Conservation (phyloP, 441 rosid genomes). For the Populus hybrid region DNA sequence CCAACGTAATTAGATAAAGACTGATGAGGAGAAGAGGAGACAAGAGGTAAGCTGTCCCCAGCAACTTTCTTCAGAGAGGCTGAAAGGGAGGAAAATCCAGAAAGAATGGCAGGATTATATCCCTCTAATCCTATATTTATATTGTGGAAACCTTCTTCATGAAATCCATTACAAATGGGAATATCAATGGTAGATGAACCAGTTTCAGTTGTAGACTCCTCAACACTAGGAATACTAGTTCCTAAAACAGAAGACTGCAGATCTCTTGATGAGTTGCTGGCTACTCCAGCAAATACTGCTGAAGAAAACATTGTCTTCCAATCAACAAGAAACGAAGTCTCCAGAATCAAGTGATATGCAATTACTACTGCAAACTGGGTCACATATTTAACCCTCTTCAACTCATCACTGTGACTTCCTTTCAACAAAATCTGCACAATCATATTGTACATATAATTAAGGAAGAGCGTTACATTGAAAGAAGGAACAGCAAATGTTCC, state of each 20-base stretch:
- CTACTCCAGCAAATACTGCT: slow-evolving; percentile 40
- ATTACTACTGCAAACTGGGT: slow-evolving; percentile 63
- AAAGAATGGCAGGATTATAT: slow-evolving; percentile 70
- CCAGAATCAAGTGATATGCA: slow-evolving; percentile 88
- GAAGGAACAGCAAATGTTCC: neutral
- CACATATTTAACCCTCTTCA: slow-evolving; percentile 84
- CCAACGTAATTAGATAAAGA: slow-evolving; percentile 67
- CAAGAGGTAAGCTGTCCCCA: slow-evolving; percentile 42
- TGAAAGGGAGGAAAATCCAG: slow-evolving; percentile 80
- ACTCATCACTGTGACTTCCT: slow-evolving; percentile 77
- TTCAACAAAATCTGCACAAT: slow-evolving; percentile 79
- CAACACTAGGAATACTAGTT: slow-evolving; percentile 29
- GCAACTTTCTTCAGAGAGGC: slow-evolving; percentile 67
- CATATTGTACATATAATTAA: slow-evolving; percentile 10
- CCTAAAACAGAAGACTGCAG: slow-evolving; percentile 30
- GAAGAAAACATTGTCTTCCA: slow-evolving; percentile 81
- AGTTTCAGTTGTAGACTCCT: slow-evolving; percentile 29
- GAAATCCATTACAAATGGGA: slow-evolving; percentile 49
- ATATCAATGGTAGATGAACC: slow-evolving; percentile 33
- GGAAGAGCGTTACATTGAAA: neutral
- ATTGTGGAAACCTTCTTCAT: slow-evolving; percentile 33
- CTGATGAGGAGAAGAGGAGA: slow-evolving; percentile 39
- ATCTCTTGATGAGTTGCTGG: slow-evolving; percentile 25
- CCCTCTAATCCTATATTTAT: slow-evolving; percentile 34
- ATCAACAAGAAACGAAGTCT: slow-evolving; percentile 91